Base-by-base conservation (phyloP, 1,284 basidiomycete genomes). In the Trametes sp. region DNA sequence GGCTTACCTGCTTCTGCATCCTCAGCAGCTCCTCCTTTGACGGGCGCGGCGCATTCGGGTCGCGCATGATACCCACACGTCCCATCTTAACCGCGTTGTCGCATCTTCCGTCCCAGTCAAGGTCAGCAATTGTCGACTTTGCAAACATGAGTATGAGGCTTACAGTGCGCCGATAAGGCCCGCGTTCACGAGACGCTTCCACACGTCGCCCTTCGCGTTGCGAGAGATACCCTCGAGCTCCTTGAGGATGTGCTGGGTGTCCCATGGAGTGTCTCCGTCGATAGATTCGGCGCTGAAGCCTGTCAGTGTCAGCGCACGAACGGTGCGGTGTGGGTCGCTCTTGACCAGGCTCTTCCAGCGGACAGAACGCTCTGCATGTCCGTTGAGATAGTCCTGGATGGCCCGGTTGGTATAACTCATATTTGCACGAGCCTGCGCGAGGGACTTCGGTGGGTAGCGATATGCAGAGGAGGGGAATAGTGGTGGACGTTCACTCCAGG, bases 281-380 rank as follows among this genome's bases (percentile, higher is more conserved):
- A 59, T 19, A 9, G 57, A 46, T 31, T 53, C 50, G 11, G 29
- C 51, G 28, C 24, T 24, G 28, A 42, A 29, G 1, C 35, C 38
- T 1, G 28, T 53, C 26, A 59, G 50, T 9, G 11, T 26, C 5
- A 59, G 50, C 14, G 36, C 50, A 16, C 50, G 57, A 0, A 59
- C 42, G 10, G 35, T 41, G 31, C 57, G 50, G 16, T 42, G 50
- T 14, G 57, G 57, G 24, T 59, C 57, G 31, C 33, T 58, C 28
- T 42, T 59, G 50, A 51, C 16, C 2, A 59, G 21, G 29, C 45
- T 41, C 42, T 51, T 44, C 57, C 57, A 59, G 14, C 35, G n/a
- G 7, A 23, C 48, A 19, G 49, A 42, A 23, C 48, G 56, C 49
- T 44, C 56, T 1, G 48, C 41, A 14, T 51, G 56, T 28, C 35